A percentile compares a stretch with the other conserved stretches of the same genome.
Evolutionary conservation across 306 rosid genomes (phyloP).

Genomic region (Lagenaria siceraria): DNA sequence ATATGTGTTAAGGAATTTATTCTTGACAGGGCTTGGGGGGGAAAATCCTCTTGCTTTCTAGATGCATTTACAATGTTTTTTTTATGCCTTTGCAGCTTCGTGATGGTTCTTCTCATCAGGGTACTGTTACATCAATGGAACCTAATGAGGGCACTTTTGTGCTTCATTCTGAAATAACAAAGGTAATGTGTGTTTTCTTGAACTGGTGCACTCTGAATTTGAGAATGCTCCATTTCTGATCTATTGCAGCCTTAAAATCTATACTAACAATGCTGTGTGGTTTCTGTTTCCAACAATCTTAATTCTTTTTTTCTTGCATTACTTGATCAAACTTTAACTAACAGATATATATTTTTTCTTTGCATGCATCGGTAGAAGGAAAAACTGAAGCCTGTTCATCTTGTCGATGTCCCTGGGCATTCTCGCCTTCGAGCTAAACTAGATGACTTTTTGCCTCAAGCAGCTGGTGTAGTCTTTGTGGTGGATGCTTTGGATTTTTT

Average conservation of each 20-base stretch:
- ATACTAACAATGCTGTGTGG: not conserved
- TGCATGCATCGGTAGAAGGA: slow-evolving; percentile 36
- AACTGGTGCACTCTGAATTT: not conserved
- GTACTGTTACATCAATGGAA: slow-evolving; percentile 94
- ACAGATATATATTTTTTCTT: not conserved
- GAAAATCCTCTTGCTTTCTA: not conserved
- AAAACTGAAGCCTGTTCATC: slow-evolving; percentile 64
- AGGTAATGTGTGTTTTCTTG: slow-evolving; percentile 27
- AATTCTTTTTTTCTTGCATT: not conserved
- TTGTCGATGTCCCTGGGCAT: slow-evolving; percentile 94
- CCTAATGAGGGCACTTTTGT: slow-evolving; percentile 79
- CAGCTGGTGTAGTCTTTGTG: slow-evolving; percentile 73
- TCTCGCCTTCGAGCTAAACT: slow-evolving; percentile 84
- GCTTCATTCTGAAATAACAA: slow-evolving; percentile 59
- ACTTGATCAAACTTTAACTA: slow-evolving; percentile 1
- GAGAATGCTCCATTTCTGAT: not conserved
- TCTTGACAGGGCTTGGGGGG: not conserved
- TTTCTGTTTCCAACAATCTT: not conserved
- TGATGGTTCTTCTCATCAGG: slow-evolving; percentile 85
- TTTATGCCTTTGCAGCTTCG: slow-evolving; percentile 38
- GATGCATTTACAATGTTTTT: not conserved
- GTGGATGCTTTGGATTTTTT: slow-evolving; percentile 84
- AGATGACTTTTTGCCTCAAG: slow-evolving; percentile 77
- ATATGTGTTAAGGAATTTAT: not conserved
- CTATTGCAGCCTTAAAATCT: not conserved